Conservation (phyloP, 2,329 filamentous ascomycete genomes). For the Volutella citrinella region DNA sequence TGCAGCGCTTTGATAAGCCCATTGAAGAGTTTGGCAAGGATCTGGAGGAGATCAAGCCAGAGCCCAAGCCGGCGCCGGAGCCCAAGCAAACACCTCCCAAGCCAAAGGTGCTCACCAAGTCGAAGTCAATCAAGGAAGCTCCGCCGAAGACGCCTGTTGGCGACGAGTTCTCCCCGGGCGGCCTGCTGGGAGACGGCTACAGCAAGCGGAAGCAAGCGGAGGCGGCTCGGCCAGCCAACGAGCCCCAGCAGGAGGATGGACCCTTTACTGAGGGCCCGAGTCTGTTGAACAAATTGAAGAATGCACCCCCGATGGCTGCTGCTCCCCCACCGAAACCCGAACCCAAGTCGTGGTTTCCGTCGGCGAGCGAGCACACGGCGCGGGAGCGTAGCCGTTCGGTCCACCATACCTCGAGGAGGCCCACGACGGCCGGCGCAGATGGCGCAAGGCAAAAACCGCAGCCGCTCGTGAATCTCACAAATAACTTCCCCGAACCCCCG, state of each 20-base stretch:
- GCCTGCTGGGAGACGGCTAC: slow-evolving; percentile 50
- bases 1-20: slow-evolving; percentile 55
- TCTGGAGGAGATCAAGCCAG: slow-evolving; percentile 26
- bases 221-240: slow-evolving; percentile 22
- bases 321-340: slow-evolving; percentile 23
- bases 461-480: slow-evolving; percentile 64
- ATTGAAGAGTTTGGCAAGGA: slow-evolving; percentile 49
- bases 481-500: slow-evolving; percentile 62
- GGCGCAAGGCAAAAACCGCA: slow-evolving; percentile 39
- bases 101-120: slow-evolving; percentile 14
- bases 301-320: too few relatives aligned
- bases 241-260: slow-evolving; percentile 30
- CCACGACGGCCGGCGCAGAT: slow-evolving; percentile 21
- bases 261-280: slow-evolving; percentile 57
- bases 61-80: slow-evolving; percentile 11
- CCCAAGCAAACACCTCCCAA: slow-evolving; percentile 4
- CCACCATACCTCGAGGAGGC: slow-evolving; percentile 17
- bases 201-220: slow-evolving; percentile 42
- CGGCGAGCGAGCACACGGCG: slow-evolving; percentile 35
- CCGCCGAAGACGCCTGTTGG: too few relatives aligned
- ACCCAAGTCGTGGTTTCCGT: slow-evolving; percentile 34
- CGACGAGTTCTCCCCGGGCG: slow-evolving; percentile 48
- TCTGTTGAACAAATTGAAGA: too few relatives aligned
- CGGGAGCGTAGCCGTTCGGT: slow-evolving; percentile 28
- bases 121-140: too few relatives aligned